A percentile compares a stretch with the other conserved stretches of the same genome.
Evolutionary conservation across 1,139 yeast species (phyloP).

Genomic region (Geotrichum australiense): DNA sequence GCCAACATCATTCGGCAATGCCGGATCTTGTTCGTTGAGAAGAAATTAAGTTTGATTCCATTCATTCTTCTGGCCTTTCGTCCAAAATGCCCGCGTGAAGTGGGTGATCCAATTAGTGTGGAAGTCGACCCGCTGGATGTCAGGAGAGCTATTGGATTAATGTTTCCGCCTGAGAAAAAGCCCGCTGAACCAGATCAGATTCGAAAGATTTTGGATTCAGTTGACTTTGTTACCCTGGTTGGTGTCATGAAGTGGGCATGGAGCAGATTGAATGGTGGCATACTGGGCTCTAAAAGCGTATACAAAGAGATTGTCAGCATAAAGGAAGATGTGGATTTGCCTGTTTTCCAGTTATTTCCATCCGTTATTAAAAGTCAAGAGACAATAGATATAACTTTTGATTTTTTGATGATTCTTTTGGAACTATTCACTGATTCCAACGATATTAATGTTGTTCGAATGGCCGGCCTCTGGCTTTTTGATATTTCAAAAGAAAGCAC

Average conservation of each 20-base stretch:
- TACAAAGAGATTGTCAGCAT: neutral
- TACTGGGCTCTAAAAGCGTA: neutral
- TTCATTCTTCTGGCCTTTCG: slow-evolving; percentile 3
- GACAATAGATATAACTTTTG: neutral
- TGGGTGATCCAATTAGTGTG: neutral
- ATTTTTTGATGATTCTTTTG: neutral
- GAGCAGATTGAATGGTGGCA: neutral
- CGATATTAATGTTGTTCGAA: slow-evolving; percentile 44
- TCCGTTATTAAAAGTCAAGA: neutral
- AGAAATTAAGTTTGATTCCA: neutral
- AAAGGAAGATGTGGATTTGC: slow-evolving; percentile 1
- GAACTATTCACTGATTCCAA: neutral
- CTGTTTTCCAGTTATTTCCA: neutral
- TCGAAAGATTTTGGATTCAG: neutral
- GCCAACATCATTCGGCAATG: slow-evolving; percentile 7
- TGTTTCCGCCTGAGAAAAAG: neutral
- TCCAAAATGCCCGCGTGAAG: neutral
- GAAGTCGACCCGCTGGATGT: slow-evolving; percentile 1
- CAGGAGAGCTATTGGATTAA: neutral
- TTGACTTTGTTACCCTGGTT: slow-evolving; percentile 1
- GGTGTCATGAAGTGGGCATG: slow-evolving; percentile 2
- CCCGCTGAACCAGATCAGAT: neutral
- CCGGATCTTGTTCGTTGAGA: slow-evolving; percentile 2
- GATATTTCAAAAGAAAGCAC: slow-evolving; percentile 35
- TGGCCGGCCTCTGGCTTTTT: slow-evolving; percentile 90